These are phyloP conservation scores for Mortierella sp. DNA, from an alignment of 371 early-diverging fungal genomes.

Conservation along the genomic window DNA sequence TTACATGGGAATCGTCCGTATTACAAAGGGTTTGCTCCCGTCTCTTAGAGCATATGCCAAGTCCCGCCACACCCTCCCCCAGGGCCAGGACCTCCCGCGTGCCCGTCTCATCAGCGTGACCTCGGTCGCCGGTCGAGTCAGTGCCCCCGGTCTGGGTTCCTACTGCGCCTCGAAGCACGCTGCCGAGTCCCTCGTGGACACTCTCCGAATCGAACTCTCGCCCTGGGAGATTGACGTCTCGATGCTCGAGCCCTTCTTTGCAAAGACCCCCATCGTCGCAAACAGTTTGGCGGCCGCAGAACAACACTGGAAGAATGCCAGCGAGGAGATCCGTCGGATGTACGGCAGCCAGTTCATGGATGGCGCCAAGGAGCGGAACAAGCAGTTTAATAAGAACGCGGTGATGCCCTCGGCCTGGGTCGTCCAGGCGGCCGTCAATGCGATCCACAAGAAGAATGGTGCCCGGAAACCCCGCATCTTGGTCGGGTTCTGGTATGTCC, in stretches of 20 bases:
- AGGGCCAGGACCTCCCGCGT: constrained; percentile 44
- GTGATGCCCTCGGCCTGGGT: constrained; percentile 58
- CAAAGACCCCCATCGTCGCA: constrained; percentile 29
- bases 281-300: neutral
- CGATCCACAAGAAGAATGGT: constrained; percentile 41
- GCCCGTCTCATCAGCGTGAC: constrained; percentile 58
- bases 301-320: constrained; percentile 36
- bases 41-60: constrained; percentile 47
- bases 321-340: constrained; percentile 37
- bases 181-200: constrained; percentile 59
- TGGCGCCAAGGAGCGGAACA: constrained; percentile 17
- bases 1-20: constrained; percentile 54
- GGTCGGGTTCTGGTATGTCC: constrained; percentile 57
- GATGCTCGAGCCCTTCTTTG: constrained; percentile 58
- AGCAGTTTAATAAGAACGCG: constrained; percentile 30
- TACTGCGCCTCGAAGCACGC: constrained; percentile 60
- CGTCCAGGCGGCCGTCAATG: constrained; percentile 43
- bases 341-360: constrained; percentile 47
- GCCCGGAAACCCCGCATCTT: constrained; percentile 47
- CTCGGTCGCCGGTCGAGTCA: constrained; percentile 54
- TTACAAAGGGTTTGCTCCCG: constrained; percentile 56
- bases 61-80: constrained; percentile 37
- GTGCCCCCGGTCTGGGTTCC: constrained; percentile 48
- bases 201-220: constrained; percentile 56
- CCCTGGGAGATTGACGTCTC: constrained; percentile 61